phyloP scores from a whole-genome alignment of 2,329 filamentous ascomycete species.

The Thielaviopsis euricoi region DNA sequence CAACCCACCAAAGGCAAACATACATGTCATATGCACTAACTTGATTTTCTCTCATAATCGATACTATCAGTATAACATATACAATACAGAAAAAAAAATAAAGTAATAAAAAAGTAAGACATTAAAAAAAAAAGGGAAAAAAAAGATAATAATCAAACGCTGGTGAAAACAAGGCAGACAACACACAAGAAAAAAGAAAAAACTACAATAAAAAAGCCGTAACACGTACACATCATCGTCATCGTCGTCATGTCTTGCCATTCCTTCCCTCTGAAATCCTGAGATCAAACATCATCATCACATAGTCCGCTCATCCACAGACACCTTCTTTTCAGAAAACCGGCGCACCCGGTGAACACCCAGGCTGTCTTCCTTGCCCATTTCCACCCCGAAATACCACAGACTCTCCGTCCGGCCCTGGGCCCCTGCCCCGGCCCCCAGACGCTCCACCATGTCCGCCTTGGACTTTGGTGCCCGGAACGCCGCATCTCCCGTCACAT shows the following conservation, averaged over 20 bases:
- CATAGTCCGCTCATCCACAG: too few species aligned
- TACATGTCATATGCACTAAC: too few species aligned
- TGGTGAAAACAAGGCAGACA: not conserved
- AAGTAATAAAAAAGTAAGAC: too few species aligned
- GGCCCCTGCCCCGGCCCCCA: constrained; percentile 22
- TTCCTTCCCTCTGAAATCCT: too few species aligned
- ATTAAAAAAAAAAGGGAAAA: not conserved
- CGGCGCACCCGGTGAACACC: constrained; percentile 28
- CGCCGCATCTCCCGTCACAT: constrained; percentile 53
- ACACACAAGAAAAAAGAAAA: not conserved
- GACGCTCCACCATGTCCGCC: constrained; percentile 48
- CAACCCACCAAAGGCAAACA: too few species aligned
- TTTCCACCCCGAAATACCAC: constrained; percentile 32
- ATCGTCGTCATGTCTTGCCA: too few species aligned
- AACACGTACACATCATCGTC: too few species aligned
- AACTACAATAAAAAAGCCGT: not conserved
- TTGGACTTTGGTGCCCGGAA: constrained; percentile 55
- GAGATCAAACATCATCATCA: too few species aligned
- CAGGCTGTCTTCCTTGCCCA: constrained; percentile 25
- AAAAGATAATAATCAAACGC: not conserved
- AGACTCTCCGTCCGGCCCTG: constrained; percentile 18
- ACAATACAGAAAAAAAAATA: too few species aligned
- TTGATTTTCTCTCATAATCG: too few species aligned
- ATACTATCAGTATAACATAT: too few species aligned
- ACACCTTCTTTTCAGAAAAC: not conserved